Percentiles rank a stretch among this genome's conserved stretches.
Conservation (phyloP, 2,329 filamentous ascomycete genomes). For the Pseudogymnoascus sp. region DNA sequence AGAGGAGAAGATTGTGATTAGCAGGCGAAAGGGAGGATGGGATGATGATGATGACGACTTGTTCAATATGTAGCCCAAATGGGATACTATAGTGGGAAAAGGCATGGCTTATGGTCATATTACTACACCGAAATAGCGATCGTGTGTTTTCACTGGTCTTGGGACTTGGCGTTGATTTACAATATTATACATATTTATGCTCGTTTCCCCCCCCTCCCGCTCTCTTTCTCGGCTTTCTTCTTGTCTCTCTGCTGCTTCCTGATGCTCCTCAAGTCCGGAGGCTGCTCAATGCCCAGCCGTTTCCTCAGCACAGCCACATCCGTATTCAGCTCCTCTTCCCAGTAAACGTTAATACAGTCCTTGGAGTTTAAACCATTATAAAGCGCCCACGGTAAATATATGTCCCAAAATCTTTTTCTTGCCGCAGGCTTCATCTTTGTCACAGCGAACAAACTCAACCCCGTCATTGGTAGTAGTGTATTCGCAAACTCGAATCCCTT, state of each 20-base stretch:
- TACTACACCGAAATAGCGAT: background rate
- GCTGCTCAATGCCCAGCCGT: constrained; percentile 76
- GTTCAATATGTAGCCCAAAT: constrained; percentile 46
- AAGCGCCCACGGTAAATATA: constrained; percentile 86
- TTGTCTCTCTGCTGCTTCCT: constrained; percentile 63
- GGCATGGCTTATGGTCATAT: background rate
- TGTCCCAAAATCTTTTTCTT: constrained; percentile 58
- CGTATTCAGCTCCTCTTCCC: constrained; percentile 87
- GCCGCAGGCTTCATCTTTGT: constrained; percentile 56
- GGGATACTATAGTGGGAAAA: background rate
- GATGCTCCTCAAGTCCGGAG: constrained; percentile 76
- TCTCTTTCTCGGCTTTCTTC: constrained; percentile 55
- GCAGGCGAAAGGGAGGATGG: constrained; percentile 72
- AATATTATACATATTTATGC: constrained; percentile 8
- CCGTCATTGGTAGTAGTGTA: constrained; percentile 91
- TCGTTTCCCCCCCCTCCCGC: constrained; percentile 13
- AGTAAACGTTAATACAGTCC: constrained; percentile 92
- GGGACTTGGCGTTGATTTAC: constrained; percentile 8
- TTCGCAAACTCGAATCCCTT: constrained; percentile 98
- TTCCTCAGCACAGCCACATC: constrained; percentile 69
- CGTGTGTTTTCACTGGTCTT: constrained; percentile 1
- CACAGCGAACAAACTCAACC: constrained; percentile 69
- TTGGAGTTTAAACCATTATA: constrained; percentile 68
- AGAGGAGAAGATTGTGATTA: constrained; percentile 78
- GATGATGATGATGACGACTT: constrained; percentile 77